Evolutionary conservation across 2,329 filamentous ascomycete species (phyloP), one percentile per base, ranked within the genome.

Genomic region (Fusarium sterilihyphosum): DNA sequence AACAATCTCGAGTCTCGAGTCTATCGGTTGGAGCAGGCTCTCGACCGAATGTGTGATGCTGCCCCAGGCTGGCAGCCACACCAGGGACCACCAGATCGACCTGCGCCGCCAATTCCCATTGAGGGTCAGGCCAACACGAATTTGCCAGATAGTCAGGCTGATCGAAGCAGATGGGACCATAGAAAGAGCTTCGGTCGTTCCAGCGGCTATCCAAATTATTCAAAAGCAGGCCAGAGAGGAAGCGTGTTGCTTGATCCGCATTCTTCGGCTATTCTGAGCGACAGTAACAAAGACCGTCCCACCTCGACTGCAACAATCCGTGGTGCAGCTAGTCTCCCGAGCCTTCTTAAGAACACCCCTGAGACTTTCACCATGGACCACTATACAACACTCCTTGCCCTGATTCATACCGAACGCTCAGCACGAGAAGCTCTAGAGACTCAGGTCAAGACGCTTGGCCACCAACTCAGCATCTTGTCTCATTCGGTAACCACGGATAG

Each of bases 321-420:
- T 41, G 87, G 84, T 26, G 79, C 84, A 17, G 78, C 84, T 8
- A 88, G 85, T 76, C 78, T 88, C 49, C 86, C 87, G 2, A 79
- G 81, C 8, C 65, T 87, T 10, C 76, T 82, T 8, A 81, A 80
- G 41, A 81, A 83, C 18, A 74, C 73, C 7, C 61, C 76, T 12
- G 80, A 78, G 13, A 67, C 79, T 3, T 81, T 85, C 29, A 83
- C 83, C 5, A 77, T 81, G 22, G 86, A 89, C 56, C 85, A 89
- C 57, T 88, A 88, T 69, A 83, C 83, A 12, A 85, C 83, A 5
- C 82, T 92, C 22, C 79, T 87, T 35, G 83, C 85, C 22, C 83
- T 91, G 63, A 83, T 92, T 33, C 85, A 90, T 65, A 84, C 85
- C 4, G 90, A 92, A 78, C 88, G 89, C 33, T 84, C 85, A 2